phyloP scores from a whole-genome alignment of 192 early-diverging fungal species.

The Umbelopsis sp. region DNA sequence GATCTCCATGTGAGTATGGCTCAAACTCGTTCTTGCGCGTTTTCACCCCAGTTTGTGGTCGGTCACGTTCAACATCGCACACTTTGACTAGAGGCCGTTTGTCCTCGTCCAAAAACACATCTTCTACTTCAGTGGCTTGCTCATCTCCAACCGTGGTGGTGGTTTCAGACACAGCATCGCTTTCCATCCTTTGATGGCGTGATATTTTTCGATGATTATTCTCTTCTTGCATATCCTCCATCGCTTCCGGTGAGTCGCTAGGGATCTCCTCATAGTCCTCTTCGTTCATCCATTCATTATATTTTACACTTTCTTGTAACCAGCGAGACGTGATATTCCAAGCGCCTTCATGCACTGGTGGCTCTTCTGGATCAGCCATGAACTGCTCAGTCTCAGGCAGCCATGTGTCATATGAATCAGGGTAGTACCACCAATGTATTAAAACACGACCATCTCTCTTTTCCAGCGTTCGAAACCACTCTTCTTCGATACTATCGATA shows the following conservation, averaged over 20 bases:
- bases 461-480: slow-evolving; percentile 65
- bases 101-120: slow-evolving; percentile 31
- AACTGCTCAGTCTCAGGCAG: slow-evolving; percentile 62
- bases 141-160: slow-evolving; percentile 12
- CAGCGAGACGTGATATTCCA: slow-evolving; percentile 75
- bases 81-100: slow-evolving; percentile 49
- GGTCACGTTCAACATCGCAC: slow-evolving; percentile 56
- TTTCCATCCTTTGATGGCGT: slow-evolving; percentile 18
- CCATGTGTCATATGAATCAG: slow-evolving; percentile 82
- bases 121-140: not conserved
- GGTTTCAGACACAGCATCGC: slow-evolving; percentile 24
- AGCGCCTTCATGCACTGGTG: slow-evolving; percentile 64
- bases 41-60: slow-evolving; percentile 50
- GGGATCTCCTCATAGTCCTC: slow-evolving; percentile 75
- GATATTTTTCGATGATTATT: not conserved
- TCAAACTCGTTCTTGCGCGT: slow-evolving; percentile 66
- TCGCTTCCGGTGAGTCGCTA: not conserved
- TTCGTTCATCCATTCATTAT: slow-evolving; percentile 86
- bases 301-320: slow-evolving; percentile 73
- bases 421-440: slow-evolving; percentile 83
- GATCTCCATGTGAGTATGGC: slow-evolving; percentile 57
- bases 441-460: slow-evolving; percentile 61
- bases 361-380: slow-evolving; percentile 61
- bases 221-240: slow-evolving; percentile 11
- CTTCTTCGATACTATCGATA: slow-evolving; percentile 51